Percentiles rank a stretch among this genome's conserved stretches.
Conservation (phyloP, 2,329 filamentous ascomycete species). For the Dothistroma pini region DNA sequence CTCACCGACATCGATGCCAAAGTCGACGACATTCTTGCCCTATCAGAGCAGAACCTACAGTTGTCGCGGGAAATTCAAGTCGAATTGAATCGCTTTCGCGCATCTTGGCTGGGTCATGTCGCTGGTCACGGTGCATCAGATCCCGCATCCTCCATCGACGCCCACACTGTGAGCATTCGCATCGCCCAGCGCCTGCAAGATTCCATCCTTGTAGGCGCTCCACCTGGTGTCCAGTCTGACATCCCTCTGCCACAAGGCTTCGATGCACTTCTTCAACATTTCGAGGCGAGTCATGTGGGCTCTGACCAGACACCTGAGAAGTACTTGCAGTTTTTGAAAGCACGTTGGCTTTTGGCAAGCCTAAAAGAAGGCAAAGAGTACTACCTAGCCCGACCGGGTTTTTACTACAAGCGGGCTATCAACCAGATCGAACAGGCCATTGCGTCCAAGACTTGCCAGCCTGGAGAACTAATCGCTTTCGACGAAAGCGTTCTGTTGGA, state of each 20-base stretch:
- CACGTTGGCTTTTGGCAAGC: constrained; percentile 21
- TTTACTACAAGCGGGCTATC: constrained; percentile 24
- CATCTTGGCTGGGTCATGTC: constrained; percentile 14
- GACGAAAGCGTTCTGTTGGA: constrained; percentile 17
- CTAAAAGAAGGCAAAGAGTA: constrained; percentile 18
- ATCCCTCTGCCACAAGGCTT: constrained; percentile 21
- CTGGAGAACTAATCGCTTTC: constrained; percentile 14
- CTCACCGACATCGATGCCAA: constrained; percentile 20
- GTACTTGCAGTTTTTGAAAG: constrained; percentile 24
- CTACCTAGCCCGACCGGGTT: constrained; percentile 17
- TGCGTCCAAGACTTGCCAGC: constrained; percentile 9
- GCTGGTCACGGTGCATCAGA: constrained; percentile 7
- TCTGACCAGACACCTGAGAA: constrained; percentile 16
- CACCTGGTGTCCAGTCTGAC: constrained; percentile 2
- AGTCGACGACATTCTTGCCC: constrained; percentile 20
- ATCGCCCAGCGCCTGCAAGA: constrained; percentile 14
- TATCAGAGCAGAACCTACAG: constrained; percentile 16
- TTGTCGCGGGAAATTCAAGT: constrained; percentile 13
- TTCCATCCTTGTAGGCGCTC: constrained; percentile 7
- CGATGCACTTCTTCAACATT: constrained; percentile 20
- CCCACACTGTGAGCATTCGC: constrained; percentile 11
- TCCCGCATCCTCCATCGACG: constrained; percentile 1
- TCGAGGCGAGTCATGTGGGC: constrained; percentile 15
- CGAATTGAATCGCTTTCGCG: constrained; percentile 12
- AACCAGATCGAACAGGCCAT: constrained; percentile 23